Conservation (phyloP, 2,329 filamentous ascomycete genomes). For the Alternaria sp. region DNA sequence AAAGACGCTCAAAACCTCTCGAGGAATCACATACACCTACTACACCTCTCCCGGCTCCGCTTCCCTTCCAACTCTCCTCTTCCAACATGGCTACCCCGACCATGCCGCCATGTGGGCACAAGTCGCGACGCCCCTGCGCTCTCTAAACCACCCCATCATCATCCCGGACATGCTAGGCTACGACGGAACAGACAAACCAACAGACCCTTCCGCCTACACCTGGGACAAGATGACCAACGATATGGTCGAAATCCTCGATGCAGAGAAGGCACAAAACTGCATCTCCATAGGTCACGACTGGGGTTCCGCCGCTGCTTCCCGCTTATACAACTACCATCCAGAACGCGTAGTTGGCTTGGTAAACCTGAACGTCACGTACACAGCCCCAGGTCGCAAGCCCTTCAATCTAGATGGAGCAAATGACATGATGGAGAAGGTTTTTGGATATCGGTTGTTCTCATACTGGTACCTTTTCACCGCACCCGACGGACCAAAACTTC, state of each 20-base stretch:
- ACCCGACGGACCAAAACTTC: slow-evolving; percentile 50
- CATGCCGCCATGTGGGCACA: slow-evolving; percentile 56
- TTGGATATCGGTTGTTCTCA: slow-evolving; percentile 51
- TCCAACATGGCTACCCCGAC: slow-evolving; percentile 63
- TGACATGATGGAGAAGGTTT: slow-evolving; percentile 36
- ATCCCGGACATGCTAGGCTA: slow-evolving; percentile 52
- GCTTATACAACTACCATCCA: slow-evolving; percentile 55
- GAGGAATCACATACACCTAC: slow-evolving; percentile 42
- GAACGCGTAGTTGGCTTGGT: slow-evolving; percentile 54
- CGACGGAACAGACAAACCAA: slow-evolving; percentile 48
- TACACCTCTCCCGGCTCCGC: slow-evolving; percentile 30
- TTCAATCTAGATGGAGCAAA: slow-evolving; percentile 53
- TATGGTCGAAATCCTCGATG: slow-evolving; percentile 37
- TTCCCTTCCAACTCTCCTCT: slow-evolving; percentile 35
- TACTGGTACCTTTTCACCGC: slow-evolving; percentile 60
- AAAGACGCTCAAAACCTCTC: slow-evolving; percentile 37
- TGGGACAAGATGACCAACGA: slow-evolving; percentile 35
- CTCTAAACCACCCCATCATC: slow-evolving; percentile 52
- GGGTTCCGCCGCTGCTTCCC: slow-evolving; percentile 54
- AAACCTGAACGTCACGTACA: slow-evolving; percentile 56
- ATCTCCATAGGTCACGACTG: slow-evolving; percentile 62
- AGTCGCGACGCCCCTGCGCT: slow-evolving; percentile 52
- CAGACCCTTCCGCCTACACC: slow-evolving; percentile 31
- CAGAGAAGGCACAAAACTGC: slow-evolving; percentile 29
- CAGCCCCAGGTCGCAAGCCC: slow-evolving; percentile 38